A percentile compares a stretch with the other conserved stretches of the same genome.
Conservation (phyloP, 352 stramenopile species). For the Globisporangium lucens region DNA sequence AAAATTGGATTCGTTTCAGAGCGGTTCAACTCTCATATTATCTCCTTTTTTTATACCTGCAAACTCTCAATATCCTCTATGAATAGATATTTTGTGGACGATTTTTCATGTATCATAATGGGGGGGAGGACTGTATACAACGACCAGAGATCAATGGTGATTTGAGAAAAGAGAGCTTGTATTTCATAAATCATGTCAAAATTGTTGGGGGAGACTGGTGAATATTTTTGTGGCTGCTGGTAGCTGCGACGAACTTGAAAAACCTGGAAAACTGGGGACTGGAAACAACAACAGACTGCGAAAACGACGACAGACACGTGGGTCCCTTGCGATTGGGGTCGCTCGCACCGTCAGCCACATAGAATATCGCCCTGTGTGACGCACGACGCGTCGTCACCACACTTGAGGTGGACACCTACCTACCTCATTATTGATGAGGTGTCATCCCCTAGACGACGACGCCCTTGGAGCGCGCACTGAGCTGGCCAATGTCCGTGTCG, state of each 20-base stretch:
- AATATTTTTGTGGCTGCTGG: background rate
- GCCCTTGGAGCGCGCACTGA: background rate
- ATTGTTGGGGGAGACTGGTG: background rate
- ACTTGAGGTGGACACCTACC: background rate
- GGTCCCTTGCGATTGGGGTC: background rate
- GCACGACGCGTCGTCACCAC: background rate
- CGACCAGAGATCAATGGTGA: background rate
- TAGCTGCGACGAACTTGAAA: background rate
- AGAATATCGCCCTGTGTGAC: background rate
- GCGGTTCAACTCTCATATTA: no score
- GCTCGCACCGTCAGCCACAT: background rate
- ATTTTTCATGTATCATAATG: no score
- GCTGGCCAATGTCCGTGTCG: background rate
- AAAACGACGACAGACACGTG: background rate
- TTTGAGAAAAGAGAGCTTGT: background rate
- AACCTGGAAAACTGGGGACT: background rate
- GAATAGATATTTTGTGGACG: no score
- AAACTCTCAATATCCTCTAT: no score
- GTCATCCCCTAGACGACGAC: slow-evolving; percentile 10
- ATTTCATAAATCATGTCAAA: slow-evolving; percentile 10
- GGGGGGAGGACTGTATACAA: no score
- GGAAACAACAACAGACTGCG: background rate
- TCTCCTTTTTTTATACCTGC: no score
- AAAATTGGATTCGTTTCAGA: no score
- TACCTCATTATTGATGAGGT: background rate